phyloP scores from a whole-genome alignment of 2,329 filamentous ascomycete species.

The Paraphoma sp. region DNA sequence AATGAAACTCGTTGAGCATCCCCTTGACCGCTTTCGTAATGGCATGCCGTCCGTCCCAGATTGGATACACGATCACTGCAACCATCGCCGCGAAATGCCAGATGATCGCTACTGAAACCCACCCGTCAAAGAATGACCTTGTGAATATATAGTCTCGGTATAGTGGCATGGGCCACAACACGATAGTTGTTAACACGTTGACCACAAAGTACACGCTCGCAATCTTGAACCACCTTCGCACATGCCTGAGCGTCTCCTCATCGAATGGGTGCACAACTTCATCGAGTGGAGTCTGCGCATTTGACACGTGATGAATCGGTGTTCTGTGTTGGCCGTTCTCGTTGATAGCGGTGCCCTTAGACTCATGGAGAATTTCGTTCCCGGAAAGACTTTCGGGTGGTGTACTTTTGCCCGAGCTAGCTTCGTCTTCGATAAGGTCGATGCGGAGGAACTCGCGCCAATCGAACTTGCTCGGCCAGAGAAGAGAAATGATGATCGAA shows the following conservation, averaged over 20 bases:
- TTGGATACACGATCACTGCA: constrained; percentile 78
- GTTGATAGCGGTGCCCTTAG: neutral
- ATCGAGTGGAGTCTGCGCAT: constrained; percentile 8
- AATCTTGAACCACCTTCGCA: constrained; percentile 12
- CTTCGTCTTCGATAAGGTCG: constrained; percentile 14
- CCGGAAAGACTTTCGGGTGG: constrained; percentile 5
- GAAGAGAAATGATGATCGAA: constrained; percentile 10
- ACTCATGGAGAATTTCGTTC: neutral
- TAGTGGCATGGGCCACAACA: constrained; percentile 93
- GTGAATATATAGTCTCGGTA: constrained; percentile 84
- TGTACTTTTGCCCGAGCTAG: constrained; percentile 2
- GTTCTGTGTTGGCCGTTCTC: neutral
- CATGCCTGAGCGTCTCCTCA: constrained; percentile 10
- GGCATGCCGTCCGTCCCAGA: constrained; percentile 66
- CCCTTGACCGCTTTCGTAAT: constrained; percentile 8
- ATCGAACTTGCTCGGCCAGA: constrained; percentile 9
- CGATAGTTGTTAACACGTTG: constrained; percentile 23
- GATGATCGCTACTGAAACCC: constrained; percentile 69
- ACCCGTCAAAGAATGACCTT: constrained; percentile 79
- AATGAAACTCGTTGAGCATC: constrained; percentile 1
- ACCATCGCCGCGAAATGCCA: constrained; percentile 77
- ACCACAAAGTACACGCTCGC: constrained; percentile 13
- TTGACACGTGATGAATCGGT: constrained; percentile 1
- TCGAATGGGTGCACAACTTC: constrained; percentile 15
- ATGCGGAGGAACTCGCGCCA: constrained; percentile 16